phyloP scores from a whole-genome alignment of 495 filamentous ascomycete species.

The Daldinia bambusicola region DNA sequence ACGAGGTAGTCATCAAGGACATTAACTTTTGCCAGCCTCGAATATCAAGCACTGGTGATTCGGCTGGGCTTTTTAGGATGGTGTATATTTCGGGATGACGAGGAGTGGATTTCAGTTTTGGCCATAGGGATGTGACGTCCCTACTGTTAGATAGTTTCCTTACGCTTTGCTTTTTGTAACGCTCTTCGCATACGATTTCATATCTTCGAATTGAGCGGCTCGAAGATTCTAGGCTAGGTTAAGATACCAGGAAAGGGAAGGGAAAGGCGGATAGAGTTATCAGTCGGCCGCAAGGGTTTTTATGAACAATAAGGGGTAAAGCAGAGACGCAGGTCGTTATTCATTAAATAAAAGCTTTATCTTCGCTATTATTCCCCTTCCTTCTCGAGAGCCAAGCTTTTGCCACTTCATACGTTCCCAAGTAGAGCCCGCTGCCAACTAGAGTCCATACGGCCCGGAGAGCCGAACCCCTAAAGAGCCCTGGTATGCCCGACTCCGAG shows the following conservation, averaged over 20 bases:
- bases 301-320: too few species aligned
- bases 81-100: slow-evolving; percentile 31
- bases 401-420: slow-evolving; percentile 85
- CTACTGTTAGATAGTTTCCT: neutral
- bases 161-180: neutral
- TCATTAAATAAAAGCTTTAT: slow-evolving; percentile 19
- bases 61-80: slow-evolving; percentile 32
- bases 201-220: neutral
- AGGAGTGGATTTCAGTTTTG: neutral
- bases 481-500: slow-evolving; percentile 70
- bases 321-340: neutral
- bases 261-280: neutral
- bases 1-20: slow-evolving; percentile 20
- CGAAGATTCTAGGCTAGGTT: neutral
- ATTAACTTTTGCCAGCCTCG: slow-evolving; percentile 37
- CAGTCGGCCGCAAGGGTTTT: neutral
- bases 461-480: slow-evolving; percentile 80
- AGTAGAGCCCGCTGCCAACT: slow-evolving; percentile 81
- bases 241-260: neutral
- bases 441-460: slow-evolving; percentile 84
- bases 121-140: neutral
- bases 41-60: slow-evolving; percentile 7
- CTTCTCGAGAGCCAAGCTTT: slow-evolving; percentile 72
- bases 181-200: neutral
- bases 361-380: slow-evolving; percentile 47